Conservation (phyloP, 2,329 filamentous ascomycete genomes). For the Neopestalotiopsis clavispora region DNA sequence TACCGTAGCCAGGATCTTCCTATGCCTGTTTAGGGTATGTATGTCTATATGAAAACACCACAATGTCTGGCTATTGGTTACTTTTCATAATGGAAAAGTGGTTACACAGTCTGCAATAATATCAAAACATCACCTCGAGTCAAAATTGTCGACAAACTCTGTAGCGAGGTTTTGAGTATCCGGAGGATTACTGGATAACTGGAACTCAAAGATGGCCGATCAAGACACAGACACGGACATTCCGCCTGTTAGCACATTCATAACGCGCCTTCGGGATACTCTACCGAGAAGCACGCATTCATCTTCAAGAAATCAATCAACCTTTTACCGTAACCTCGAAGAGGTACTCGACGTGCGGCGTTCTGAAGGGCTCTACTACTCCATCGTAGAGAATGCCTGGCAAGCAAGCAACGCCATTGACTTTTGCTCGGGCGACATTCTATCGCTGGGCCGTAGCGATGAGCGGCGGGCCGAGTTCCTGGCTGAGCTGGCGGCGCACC, state of each 20-base stretch:
- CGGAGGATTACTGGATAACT: too few relatives aligned
- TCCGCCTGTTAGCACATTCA: background rate
- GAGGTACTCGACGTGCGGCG: constrained; percentile 2
- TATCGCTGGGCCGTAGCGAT: constrained; percentile 58
- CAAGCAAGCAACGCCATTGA: constrained; percentile 33
- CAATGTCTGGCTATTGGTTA: background rate
- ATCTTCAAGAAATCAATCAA: background rate
- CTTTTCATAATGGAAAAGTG: background rate
- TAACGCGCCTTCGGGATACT: background rate
- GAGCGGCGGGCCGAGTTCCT: constrained; percentile 53
- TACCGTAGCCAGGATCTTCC: background rate
- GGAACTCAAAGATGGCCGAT: background rate
- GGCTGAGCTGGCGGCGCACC: constrained; percentile 43
- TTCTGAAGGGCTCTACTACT: background rate
- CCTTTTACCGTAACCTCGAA: background rate
- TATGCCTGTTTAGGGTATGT: background rate
- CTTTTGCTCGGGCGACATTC: constrained; percentile 71
- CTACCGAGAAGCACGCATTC: background rate
- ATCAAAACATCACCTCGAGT: background rate
- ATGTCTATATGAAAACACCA: background rate
- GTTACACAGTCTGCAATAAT: background rate
- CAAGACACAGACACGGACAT: background rate
- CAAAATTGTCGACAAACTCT: background rate
- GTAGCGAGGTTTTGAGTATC: too few relatives aligned
- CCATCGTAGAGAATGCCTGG: background rate